Conservation (phyloP, 1,284 basidiomycete genomes). For the Rhodotorula sp. region DNA sequence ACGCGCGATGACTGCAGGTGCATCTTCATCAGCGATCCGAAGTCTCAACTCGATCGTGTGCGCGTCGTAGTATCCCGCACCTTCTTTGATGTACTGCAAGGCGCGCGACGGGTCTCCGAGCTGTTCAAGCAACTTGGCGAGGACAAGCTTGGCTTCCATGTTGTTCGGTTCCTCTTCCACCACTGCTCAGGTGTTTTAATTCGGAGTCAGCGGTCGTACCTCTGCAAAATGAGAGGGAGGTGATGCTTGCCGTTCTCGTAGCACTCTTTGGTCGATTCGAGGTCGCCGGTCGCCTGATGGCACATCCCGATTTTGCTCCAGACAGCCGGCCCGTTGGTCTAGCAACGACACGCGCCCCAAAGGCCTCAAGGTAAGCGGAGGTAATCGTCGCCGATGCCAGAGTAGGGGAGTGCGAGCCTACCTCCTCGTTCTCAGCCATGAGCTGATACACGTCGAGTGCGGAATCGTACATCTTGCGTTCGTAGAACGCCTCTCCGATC, state of each 20-base stretch:
- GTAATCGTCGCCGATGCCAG: no score
- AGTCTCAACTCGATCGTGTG: constrained; percentile 32
- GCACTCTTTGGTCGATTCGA: constrained; percentile 73
- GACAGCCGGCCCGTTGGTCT: constrained; percentile 43
- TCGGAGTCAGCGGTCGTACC: background rate
- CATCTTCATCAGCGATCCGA: constrained; percentile 48
- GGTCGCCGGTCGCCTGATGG: constrained; percentile 66
- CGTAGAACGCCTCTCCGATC: constrained; percentile 79
- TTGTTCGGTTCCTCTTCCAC: constrained; percentile 68
- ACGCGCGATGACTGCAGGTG: constrained; percentile 30
- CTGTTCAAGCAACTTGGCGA: constrained; percentile 82
- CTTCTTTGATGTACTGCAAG: constrained; percentile 79
- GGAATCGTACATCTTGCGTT: constrained; percentile 66
- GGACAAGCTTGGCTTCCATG: constrained; percentile 77
- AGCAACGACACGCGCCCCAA: background rate
- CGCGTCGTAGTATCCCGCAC: constrained; percentile 50
- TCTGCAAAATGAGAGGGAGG: background rate
- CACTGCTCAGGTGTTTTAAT: constrained; percentile 55
- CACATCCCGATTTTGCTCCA: constrained; percentile 43
- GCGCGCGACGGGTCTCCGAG: constrained; percentile 76
- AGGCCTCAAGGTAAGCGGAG: no score
- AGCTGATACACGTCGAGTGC: constrained; percentile 75
- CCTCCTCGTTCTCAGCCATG: constrained; percentile 68
- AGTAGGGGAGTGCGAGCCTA: constrained; percentile 46
- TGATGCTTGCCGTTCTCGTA: constrained; percentile 68